Conservation (phyloP, 2,329 filamentous ascomycete species). For the Fusarium veterinarium region DNA sequence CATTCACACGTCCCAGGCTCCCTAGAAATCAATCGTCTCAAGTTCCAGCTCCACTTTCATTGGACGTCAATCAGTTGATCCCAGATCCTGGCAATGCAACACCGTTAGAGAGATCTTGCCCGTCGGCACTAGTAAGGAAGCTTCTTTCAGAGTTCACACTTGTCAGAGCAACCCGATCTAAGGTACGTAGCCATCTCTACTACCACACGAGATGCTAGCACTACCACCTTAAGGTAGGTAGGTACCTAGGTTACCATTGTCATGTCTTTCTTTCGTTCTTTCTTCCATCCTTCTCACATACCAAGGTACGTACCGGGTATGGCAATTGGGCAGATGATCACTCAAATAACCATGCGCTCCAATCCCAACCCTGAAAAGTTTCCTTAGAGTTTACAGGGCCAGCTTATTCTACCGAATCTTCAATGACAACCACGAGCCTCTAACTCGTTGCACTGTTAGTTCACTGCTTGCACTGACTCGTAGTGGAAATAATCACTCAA, state of each 20-base stretch:
- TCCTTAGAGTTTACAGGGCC: conserved; percentile 16
- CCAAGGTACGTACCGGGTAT: background rate
- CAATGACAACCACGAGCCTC: background rate
- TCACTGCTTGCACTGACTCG: background rate
- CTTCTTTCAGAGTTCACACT: conserved; percentile 14
- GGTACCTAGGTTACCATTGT: background rate
- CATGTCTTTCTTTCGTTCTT: background rate
- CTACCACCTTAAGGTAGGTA: background rate
- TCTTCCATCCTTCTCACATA: background rate
- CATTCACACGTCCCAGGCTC: conserved; percentile 9
- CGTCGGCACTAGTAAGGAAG: conserved; percentile 3
- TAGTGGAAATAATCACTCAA: background rate
- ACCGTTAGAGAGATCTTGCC: conserved; percentile 35
- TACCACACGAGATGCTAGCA: conserved; percentile 17
- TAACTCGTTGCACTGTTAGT: background rate
- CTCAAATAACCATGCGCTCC: conserved; percentile 27
- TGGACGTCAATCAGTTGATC: background rate
- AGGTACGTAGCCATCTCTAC: background rate
- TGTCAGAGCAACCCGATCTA: conserved; percentile 10
- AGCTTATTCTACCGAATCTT: background rate
- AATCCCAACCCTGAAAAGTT: conserved; percentile 14
- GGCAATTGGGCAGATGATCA: conserved; percentile 9
- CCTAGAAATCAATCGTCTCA: background rate
- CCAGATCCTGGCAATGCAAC: conserved; percentile 27
- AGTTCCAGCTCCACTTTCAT: background rate